Base-by-base conservation (phyloP, 2,329 filamentous ascomycete species). In the Fusarium nodosum region DNA sequence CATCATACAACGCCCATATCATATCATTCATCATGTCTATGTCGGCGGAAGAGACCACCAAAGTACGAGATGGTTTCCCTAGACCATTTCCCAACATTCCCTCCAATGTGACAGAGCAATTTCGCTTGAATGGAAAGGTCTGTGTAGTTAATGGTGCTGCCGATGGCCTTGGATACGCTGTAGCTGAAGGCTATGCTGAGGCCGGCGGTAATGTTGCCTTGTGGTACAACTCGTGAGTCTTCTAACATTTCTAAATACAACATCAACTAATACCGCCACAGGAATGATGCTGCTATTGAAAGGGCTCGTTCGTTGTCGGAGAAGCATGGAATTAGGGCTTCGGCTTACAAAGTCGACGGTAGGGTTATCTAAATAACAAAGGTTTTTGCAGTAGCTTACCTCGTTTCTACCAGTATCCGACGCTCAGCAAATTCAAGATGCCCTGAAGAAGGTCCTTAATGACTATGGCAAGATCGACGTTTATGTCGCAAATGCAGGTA, bases 141-240 rank as follows among this genome's bases (percentile, higher is more conserved):
- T 79, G 80, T 0, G 78, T 81, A n/a, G 75, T 85, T 1, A 84
- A 77, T 0, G 83, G 83, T 7, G 82, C 82, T 1, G 79, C 81
- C 0, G 82, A 83, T 41, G 83, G 83, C 0, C 80, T 85, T 41
- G 83, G 83, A 0, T 73, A 77, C 44, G 78, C 83, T 0, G 82
- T 83, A 6, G 77, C 81, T 0, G 80, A 85, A 57, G 81, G 78
- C 2, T 81, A 83, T 75, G 82, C 82, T 3, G 83, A 85, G 56
- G 83, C 82, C 1, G 78, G 78, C 1, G 83, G 76, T 1, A 51
- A 80, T 45, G 79, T 85, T 24, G 83, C 68, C 0, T 52, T 79
- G 7, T 75, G 72, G 74, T 79, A 79, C 45, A 75, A 77, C 56
- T 74, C 75, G 74, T 77, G 38, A 60, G 75, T 36, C 11, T 5